Conservation (phyloP, 106 monocot species). For the Vanilla planifolia region DNA sequence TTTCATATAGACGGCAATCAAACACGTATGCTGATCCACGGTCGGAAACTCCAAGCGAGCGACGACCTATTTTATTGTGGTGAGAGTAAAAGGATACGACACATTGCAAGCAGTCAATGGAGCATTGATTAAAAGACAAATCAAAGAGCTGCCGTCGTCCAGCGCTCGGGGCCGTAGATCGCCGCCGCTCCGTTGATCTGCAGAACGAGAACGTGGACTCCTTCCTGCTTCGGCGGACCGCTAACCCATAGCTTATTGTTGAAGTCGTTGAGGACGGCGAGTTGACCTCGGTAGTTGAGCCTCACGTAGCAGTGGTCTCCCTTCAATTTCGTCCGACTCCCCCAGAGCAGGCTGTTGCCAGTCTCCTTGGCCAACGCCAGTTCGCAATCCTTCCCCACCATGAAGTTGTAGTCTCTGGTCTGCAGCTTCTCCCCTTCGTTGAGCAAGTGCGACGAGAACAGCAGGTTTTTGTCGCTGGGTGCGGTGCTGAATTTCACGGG, state of each 20-base stretch:
- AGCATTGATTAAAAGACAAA: too few relatives aligned
- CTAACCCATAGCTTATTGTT: neutral
- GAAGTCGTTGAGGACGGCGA: neutral
- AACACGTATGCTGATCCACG: too few relatives aligned
- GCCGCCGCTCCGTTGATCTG: neutral
- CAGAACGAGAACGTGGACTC: neutral
- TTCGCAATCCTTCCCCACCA: neutral
- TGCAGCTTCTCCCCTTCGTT: neutral
- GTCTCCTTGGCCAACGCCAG: neutral
- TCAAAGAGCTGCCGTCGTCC: neutral
- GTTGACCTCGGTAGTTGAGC: neutral
- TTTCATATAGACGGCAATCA: too few relatives aligned
- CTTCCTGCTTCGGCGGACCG: neutral
- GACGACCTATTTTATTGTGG: too few relatives aligned
- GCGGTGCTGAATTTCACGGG: neutral
- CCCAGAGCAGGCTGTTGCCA: neutral
- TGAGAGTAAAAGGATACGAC: too few relatives aligned
- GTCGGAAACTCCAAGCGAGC: too few relatives aligned
- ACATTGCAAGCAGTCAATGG: too few relatives aligned
- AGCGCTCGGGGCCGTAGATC: neutral
- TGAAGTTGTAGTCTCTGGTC: slow-evolving; percentile 1
- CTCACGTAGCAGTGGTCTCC: neutral
- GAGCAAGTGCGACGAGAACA: neutral
- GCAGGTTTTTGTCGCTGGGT: neutral
- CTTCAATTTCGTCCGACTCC: neutral